phyloP scores from a whole-genome alignment of 495 filamentous ascomycete species.

The Jackrogersella minutella region DNA sequence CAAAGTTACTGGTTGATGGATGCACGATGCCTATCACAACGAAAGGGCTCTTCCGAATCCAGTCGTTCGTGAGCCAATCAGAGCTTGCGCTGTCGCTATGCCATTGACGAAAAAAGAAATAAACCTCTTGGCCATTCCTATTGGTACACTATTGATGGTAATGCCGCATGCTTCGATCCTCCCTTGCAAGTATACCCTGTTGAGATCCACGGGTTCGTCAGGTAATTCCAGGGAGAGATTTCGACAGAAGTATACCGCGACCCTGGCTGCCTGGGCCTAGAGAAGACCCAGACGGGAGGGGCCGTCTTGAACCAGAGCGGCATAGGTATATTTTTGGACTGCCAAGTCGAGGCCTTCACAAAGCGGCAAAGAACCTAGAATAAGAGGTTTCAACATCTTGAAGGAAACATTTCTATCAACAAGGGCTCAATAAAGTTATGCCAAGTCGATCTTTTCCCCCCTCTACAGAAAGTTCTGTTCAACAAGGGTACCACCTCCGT shows the following conservation, averaged over 20 bases:
- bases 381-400: background rate
- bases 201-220: conserved; percentile 9
- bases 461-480: background rate
- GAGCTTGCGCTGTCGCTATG: background rate
- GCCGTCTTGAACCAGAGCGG: conserved; percentile 6
- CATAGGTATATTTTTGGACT: background rate
- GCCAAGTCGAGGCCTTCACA: background rate
- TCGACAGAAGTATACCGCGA: conserved; percentile 1
- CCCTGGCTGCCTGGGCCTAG: conserved; percentile 2
- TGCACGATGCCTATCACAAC: background rate
- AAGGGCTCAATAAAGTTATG: background rate
- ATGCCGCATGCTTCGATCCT: conserved; percentile 5
- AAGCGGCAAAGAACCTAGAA: conserved; percentile 2
- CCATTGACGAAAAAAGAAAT: conserved; percentile 23
- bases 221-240: background rate
- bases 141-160: conserved; percentile 11
- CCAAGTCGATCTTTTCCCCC: conserved; percentile 4
- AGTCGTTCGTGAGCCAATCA: conserved; percentile 34
- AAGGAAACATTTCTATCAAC: background rate
- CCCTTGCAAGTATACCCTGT: conserved; percentile 9
- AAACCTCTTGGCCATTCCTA: background rate
- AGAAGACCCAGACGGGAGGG: conserved; percentile 22
- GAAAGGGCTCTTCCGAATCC: conserved; percentile 12
- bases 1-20: background rate
- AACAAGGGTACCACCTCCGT: background rate